A percentile compares a stretch with the other conserved stretches of the same genome.
phyloP scores from a whole-genome alignment of 1,284 basidiomycete species.

The Ceratobasidium sp. region DNA sequence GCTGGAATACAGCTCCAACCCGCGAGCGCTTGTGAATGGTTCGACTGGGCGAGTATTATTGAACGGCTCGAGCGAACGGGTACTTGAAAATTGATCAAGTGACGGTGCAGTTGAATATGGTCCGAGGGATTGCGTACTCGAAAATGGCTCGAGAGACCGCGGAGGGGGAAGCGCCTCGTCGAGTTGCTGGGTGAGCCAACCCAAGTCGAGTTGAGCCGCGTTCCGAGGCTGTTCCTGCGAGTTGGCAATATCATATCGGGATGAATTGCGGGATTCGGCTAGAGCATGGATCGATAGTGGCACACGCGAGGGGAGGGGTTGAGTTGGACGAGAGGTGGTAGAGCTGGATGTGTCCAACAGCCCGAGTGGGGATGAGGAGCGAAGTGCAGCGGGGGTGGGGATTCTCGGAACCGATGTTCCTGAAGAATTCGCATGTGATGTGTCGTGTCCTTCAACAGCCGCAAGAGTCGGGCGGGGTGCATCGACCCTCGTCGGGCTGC shows the following conservation, averaged over 20 bases:
- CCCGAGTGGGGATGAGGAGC: slow-evolving; percentile 14
- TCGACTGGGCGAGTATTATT: neutral
- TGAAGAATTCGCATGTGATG: neutral
- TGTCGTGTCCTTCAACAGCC: neutral
- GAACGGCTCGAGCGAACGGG: neutral
- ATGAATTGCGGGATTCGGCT: neutral
- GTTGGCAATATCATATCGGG: neutral
- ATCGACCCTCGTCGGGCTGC: neutral
- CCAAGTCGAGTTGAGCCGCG: slow-evolving; percentile 2
- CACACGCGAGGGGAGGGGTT: neutral
- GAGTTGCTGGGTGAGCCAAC: slow-evolving; percentile 17
- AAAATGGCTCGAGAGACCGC: neutral
- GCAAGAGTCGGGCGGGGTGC: neutral
- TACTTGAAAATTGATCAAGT: neutral
- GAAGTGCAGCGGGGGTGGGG: slow-evolving; percentile 24
- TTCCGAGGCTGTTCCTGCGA: neutral
- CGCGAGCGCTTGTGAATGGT: too few species aligned
- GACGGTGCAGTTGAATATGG: neutral
- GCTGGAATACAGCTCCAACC: too few species aligned
- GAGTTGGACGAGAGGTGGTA: neutral
- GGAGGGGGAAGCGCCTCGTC: slow-evolving; percentile 10
- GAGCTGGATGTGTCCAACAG: neutral
- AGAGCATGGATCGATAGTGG: slow-evolving; percentile 10
- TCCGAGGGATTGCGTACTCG: neutral
- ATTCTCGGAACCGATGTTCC: slow-evolving; percentile 12